Conservation (phyloP, 2,329 filamentous ascomycete species). For the Penicillium glabrum region DNA sequence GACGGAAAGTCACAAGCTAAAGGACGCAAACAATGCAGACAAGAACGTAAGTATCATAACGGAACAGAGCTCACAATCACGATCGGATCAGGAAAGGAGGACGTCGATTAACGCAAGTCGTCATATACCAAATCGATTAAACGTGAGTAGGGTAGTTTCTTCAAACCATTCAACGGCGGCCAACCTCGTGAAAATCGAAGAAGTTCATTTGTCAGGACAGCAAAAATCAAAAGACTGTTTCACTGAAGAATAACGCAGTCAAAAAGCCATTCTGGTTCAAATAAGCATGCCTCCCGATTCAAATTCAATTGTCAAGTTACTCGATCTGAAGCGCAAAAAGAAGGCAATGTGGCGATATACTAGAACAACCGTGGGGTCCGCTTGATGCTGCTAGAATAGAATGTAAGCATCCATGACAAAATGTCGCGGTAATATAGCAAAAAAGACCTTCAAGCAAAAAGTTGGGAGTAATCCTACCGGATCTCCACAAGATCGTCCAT, state of each 20-base stretch:
- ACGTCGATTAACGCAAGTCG: constrained; percentile 31
- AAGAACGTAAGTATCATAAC: not conserved
- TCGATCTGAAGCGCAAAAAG: constrained; percentile 20
- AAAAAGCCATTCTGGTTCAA: constrained; percentile 38
- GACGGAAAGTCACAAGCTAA: constrained; percentile 5
- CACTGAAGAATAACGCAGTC: constrained; percentile 24
- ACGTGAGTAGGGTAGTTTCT: constrained; percentile 29
- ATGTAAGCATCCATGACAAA: constrained; percentile 17
- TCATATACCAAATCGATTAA: constrained; percentile 27
- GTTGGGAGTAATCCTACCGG: constrained; percentile 57
- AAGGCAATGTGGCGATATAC: constrained; percentile 13
- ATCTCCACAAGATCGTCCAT: constrained; percentile 93
- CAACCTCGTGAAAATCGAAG: constrained; percentile 48
- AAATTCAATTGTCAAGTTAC: constrained; percentile 30
- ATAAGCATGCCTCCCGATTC: constrained; percentile 15
- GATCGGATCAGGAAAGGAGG: constrained; percentile 19
- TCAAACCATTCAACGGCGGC: constrained; percentile 47
- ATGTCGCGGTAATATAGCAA: constrained; percentile 13
- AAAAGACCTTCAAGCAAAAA: constrained; percentile 11
- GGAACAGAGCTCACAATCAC: constrained; percentile 9
- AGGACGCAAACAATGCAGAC: constrained; percentile 14
- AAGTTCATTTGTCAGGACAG: constrained; percentile 32
- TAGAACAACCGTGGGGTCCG: constrained; percentile 56
- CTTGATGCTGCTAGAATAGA: constrained; percentile 44
- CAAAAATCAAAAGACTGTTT: constrained; percentile 21